Evolutionary conservation across 164 flowering plant species (phyloP).

Genomic region (Magnolia officinalis): DNA sequence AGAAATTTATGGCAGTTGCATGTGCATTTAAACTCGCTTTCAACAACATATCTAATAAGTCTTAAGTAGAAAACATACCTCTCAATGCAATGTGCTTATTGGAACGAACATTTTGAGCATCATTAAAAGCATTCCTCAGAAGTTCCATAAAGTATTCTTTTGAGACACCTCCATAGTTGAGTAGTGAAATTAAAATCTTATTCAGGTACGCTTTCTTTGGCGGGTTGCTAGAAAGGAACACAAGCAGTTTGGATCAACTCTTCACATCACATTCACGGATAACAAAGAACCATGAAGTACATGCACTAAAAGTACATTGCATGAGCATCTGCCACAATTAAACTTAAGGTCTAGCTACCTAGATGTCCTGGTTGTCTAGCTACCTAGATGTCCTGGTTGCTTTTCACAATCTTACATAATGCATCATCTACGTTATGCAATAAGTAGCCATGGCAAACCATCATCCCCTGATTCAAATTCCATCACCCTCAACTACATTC

Average conservation of each 20-base stretch:
- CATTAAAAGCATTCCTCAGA: slow-evolving; percentile 40
- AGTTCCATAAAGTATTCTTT: slow-evolving; percentile 38
- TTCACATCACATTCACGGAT: neutral
- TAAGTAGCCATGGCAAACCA: too few relatives aligned
- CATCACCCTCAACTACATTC: too few relatives aligned
- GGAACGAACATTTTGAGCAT: slow-evolving; percentile 30
- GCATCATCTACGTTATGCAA: too few relatives aligned
- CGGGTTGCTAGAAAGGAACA: slow-evolving; percentile 29
- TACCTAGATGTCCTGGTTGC: neutral
- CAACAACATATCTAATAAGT: neutral
- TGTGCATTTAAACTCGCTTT: neutral
- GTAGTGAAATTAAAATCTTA: slow-evolving; percentile 47
- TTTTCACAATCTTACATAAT: too few relatives aligned
- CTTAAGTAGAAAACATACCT: slow-evolving; percentile 29
- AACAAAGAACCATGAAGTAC: neutral
- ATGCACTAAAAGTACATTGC: neutral
- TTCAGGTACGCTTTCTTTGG: slow-evolving; percentile 46
- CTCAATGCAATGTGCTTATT: slow-evolving; percentile 45
- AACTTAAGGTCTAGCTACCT: neutral
- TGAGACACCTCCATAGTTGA: slow-evolving; percentile 72
- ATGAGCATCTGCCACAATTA: neutral
- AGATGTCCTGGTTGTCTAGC: neutral
- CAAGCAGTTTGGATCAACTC: neutral
- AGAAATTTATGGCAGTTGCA: neutral
- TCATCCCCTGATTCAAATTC: too few relatives aligned